These are phyloP conservation scores for Fistulifera pelliculosa DNA, from an alignment of 108 stramenopile species.

Conservation along the genomic window DNA sequence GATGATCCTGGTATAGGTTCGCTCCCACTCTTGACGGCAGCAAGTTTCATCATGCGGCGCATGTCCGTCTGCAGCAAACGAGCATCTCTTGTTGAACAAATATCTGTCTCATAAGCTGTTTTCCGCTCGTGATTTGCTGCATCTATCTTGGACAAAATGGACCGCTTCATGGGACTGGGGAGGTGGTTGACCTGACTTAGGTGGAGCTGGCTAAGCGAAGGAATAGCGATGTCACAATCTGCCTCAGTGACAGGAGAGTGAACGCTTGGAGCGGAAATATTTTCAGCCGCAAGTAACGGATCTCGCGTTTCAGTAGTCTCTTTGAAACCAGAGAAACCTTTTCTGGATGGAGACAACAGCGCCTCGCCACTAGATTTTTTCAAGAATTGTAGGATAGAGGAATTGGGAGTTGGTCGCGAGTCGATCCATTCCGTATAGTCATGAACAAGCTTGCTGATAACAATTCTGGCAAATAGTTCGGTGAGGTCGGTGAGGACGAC, in stretches of 20 bases:
- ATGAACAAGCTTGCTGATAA: slow-evolving; percentile 44
- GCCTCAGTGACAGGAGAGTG: not conserved
- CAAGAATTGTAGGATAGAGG: too few species aligned
- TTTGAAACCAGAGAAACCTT: too few species aligned
- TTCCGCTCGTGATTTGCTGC: slow-evolving; percentile 4
- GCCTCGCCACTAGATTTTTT: too few species aligned
- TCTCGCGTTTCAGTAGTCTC: too few species aligned
- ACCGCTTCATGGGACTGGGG: slow-evolving; percentile 23
- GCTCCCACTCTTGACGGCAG: slow-evolving; percentile 50
- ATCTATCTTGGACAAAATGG: slow-evolving; percentile 13
- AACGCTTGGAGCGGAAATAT: too few species aligned
- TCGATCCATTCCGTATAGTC: not conserved
- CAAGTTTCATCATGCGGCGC: slow-evolving; percentile 63
- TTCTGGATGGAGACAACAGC: too few species aligned
- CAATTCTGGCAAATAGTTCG: slow-evolving; percentile 36
- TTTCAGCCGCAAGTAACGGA: too few species aligned
- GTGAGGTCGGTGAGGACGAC: too few species aligned
- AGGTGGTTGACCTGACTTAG: slow-evolving; percentile 36
- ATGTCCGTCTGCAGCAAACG: slow-evolving; percentile 45
- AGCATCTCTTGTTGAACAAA: not conserved
- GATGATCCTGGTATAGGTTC: slow-evolving; percentile 8
- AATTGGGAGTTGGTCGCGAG: not conserved
- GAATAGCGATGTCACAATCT: slow-evolving; percentile 19
- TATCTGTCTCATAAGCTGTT: not conserved
- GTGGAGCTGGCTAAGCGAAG: slow-evolving; percentile 38